phyloP scores from a whole-genome alignment of 1,284 basidiomycete species.

The Apiotrichum veenhuisii region DNA sequence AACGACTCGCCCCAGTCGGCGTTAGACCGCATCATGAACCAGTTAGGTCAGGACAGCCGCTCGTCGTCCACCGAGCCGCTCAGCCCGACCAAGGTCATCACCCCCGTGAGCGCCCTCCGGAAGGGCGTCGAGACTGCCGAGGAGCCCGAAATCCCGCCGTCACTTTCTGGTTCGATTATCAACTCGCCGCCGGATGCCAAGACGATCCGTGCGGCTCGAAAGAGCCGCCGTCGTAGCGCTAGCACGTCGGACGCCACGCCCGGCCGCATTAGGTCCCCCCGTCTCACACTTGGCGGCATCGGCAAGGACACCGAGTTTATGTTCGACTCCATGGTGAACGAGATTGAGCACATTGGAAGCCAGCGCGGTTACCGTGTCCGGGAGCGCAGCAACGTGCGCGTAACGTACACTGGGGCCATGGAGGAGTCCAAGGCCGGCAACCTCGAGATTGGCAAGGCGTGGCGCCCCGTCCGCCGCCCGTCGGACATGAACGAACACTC shows the following conservation, averaged over 20 bases:
- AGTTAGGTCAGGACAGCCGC: slow-evolving; percentile 7
- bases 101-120: slow-evolving; percentile 14
- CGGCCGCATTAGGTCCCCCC: slow-evolving; percentile 23
- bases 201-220: slow-evolving; percentile 15
- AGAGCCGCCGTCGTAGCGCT: slow-evolving; percentile 38
- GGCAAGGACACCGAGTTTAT: slow-evolving; percentile 38
- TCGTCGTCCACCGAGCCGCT: not conserved
- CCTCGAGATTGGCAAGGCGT: slow-evolving; percentile 74
- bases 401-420: slow-evolving; percentile 65
- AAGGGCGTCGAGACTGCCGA: not conserved
- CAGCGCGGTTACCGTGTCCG: slow-evolving; percentile 61
- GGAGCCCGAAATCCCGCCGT: not conserved
- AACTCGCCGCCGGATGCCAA: slow-evolving; percentile 2
- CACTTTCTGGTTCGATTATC: slow-evolving; percentile 12
- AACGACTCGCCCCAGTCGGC: slow-evolving; percentile 37
- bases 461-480: slow-evolving; percentile 79
- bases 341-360: slow-evolving; percentile 37
- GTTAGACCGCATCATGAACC: slow-evolving; percentile 35
- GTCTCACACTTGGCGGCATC: slow-evolving; percentile 39
- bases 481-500: slow-evolving; percentile 96
- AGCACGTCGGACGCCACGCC: slow-evolving; percentile 37
- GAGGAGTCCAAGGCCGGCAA: slow-evolving; percentile 66
- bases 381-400: slow-evolving; percentile 66
- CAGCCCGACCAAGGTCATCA: slow-evolving; percentile 10
- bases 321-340: slow-evolving; percentile 43